These are phyloP conservation scores for Pythium vanterpoolii DNA, from an alignment of 352 stramenopile genomes.

Conservation along the genomic window DNA sequence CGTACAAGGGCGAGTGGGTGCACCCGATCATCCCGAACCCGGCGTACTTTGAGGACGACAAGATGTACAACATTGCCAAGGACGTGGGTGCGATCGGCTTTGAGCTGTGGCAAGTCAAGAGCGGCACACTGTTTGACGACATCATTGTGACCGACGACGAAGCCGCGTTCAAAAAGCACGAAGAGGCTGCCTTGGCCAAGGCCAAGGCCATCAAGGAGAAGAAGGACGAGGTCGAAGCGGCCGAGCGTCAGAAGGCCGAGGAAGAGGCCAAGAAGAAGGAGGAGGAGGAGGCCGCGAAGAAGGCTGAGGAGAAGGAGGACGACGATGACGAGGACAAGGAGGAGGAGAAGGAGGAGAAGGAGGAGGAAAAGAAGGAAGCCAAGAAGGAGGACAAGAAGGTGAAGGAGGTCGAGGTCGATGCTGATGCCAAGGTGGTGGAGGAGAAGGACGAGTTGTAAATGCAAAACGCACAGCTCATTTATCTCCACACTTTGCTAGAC, in stretches of 20 bases:
- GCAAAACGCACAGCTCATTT: too few species aligned
- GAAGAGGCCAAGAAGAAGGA: conserved; percentile 73
- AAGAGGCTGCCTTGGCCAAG: conserved; percentile 94
- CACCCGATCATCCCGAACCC: conserved; percentile 97
- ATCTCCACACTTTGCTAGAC: too few species aligned
- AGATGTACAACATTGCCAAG: conserved; percentile 95
- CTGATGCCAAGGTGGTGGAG: too few species aligned
- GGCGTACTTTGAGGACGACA: conserved; percentile 94
- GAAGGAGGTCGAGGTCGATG: conserved; percentile 34
- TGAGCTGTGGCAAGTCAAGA: conserved; percentile 99
- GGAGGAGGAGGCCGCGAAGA: conserved; percentile 51
- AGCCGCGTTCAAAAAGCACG: conserved; percentile 94
- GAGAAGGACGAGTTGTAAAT: too few species aligned
- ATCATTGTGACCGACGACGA: conserved; percentile 98
- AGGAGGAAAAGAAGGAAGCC: conserved; percentile 34
- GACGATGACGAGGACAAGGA: conserved; percentile 33
- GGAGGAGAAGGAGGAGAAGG: conserved; percentile 18
- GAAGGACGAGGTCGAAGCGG: conserved; percentile 79
- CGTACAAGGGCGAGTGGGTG: conserved; percentile 98
- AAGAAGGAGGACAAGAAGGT: conserved; percentile 70
- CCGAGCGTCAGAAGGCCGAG: conserved; percentile 57
- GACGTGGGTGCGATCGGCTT: conserved; percentile 97
- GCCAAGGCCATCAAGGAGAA: conserved; percentile 72
- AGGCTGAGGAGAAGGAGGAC: conserved; percentile 61
- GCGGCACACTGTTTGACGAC: conserved; percentile 98